Base-by-base conservation (phyloP, 306 rosid species). In the Alnus rubra region DNA sequence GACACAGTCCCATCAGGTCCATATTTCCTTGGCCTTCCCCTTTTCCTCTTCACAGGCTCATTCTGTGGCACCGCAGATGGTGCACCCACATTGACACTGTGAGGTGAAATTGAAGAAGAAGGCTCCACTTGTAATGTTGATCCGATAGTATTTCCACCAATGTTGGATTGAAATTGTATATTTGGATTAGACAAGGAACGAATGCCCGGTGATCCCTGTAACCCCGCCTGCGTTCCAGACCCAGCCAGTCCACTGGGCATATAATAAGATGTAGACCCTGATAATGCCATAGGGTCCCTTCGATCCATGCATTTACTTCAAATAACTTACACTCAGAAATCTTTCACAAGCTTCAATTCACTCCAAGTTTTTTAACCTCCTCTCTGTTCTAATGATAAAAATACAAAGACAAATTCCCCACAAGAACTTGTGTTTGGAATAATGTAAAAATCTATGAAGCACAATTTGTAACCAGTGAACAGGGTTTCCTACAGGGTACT, bases 21-120 rank as follows among this genome's bases (percentile, higher is more conserved):
- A 73, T 94, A 94, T 65, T 94, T 94, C 78, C 98, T 79, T 14
- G 98, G 98, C 80, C 98, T 91, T 81, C 98, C 98, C 79, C 97
- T 88, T 86, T 89, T 94, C 87, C 98, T 83, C 71, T 92, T 94
- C 65, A 83, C 81, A 45, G 89, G 87, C 74, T 94, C 97, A 6
- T 86, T 86, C 0, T 91, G 76, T 16, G 91, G 89, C 13, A 71
- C 86, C 69, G 81, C 88, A 10, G 92, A 50, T 64, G 83, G 93
- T 74, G 88, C 87, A 64, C 94, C 94, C 44, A 90, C 71, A 84
- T 89, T 92, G 77, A 87, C 88, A 70, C 93, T 89, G 48, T 91
- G 96, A 67, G 92, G 84, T 51, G 97, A 82, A 65, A 92, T 84
- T 8, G 79, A 78, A 7, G 82, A 80, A 0, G 92, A 83, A 31